phyloP scores from a whole-genome alignment of 495 filamentous ascomycete genomes.

The Lichina pygmaea region DNA sequence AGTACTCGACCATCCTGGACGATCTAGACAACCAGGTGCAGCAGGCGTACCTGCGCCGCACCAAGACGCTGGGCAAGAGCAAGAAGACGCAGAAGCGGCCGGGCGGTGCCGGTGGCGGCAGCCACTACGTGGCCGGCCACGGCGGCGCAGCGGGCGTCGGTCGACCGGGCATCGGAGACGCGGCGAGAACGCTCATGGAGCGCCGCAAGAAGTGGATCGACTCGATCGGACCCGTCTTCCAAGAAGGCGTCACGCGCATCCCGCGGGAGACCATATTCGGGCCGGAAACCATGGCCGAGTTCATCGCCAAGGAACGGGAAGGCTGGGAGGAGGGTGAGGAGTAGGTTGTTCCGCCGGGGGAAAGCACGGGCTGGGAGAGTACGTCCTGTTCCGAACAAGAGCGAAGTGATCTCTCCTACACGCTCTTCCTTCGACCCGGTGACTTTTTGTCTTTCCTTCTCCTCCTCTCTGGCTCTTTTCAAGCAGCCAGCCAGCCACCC shows the following conservation, averaged over 20 bases:
- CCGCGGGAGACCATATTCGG: slow-evolving; percentile 3
- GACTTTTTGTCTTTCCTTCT: neutral
- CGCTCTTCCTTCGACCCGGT: neutral
- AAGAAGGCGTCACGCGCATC: slow-evolving; percentile 16
- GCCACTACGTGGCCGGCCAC: slow-evolving; percentile 17
- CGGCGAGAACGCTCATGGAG: slow-evolving; percentile 74
- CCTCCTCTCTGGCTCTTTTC: neutral
- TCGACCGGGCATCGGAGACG: slow-evolving; percentile 71
- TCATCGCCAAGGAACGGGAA: slow-evolving; percentile 1
- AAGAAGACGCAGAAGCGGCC: slow-evolving; percentile 76
- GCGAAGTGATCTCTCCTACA: too few relatives aligned
- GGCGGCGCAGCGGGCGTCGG: slow-evolving; percentile 26
- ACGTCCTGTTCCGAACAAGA: too few relatives aligned
- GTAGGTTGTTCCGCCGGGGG: neutral
- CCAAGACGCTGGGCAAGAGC: slow-evolving; percentile 74
- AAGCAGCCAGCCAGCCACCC: too few relatives aligned
- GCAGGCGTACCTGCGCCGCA: slow-evolving; percentile 82
- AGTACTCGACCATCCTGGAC: slow-evolving; percentile 89
- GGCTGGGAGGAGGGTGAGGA: slow-evolving; percentile 3
- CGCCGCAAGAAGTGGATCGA: slow-evolving; percentile 60
- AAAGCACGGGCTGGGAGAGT: too few relatives aligned
- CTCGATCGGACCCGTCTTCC: slow-evolving; percentile 29
- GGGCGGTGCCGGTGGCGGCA: slow-evolving; percentile 27
- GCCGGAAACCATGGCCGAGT: neutral
- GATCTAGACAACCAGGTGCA: slow-evolving; percentile 92